Evolutionary conservation across 768 basidiomycete genomes (phyloP).

Genomic region (Rubroboletus satanas): DNA sequence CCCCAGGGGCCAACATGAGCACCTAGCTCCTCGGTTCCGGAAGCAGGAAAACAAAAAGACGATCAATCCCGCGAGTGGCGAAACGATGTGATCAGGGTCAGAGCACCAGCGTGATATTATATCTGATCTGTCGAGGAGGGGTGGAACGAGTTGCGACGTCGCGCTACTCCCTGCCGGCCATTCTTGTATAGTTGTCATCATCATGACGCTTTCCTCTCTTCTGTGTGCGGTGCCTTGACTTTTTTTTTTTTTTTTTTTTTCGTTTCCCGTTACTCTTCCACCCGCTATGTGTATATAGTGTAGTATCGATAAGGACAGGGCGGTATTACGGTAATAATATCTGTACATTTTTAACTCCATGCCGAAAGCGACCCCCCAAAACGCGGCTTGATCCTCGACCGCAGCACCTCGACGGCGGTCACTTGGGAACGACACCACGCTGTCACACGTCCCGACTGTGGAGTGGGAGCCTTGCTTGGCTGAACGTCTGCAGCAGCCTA

Average conservation of each 20-base stretch:
- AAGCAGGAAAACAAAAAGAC: neutral
- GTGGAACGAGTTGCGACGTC: slow-evolving; percentile 6
- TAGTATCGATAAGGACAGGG: neutral
- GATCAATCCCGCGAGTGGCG: slow-evolving; percentile 1
- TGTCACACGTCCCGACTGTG: no score
- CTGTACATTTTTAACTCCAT: slow-evolving; percentile 5
- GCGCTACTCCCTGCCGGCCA: slow-evolving; percentile 13
- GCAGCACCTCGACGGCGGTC: no score
- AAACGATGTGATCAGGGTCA: slow-evolving; percentile 3
- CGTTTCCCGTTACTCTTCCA: neutral
- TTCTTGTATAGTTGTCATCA: slow-evolving; percentile 3
- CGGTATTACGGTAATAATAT: neutral
- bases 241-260: neutral
- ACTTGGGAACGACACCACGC: no score
- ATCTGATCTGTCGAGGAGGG: slow-evolving; percentile 16
- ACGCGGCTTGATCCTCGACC: no score
- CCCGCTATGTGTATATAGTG: neutral
- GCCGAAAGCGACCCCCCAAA: neutral
- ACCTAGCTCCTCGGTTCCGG: slow-evolving; percentile 4
- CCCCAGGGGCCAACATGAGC: slow-evolving; percentile 23
- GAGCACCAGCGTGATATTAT: slow-evolving; percentile 1
- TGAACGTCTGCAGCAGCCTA: no score
- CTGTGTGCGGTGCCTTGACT: neutral
- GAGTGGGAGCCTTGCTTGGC: no score
- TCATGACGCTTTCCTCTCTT: neutral